Evolutionary conservation across 768 basidiomycete species (phyloP).

Genomic region (Lepiota venenata): DNA sequence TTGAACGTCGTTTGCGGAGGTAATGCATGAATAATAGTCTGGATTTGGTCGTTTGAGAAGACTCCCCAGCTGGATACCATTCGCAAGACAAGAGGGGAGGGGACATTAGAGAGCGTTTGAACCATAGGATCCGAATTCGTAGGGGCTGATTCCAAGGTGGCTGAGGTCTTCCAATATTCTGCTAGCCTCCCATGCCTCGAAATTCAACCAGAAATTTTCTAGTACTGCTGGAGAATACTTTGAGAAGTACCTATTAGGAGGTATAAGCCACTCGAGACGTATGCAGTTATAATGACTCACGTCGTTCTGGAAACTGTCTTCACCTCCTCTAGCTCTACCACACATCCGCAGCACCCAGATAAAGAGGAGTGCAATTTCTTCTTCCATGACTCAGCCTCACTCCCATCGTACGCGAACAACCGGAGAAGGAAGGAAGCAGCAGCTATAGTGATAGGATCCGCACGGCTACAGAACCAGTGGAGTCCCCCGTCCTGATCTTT

Average conservation of each 20-base stretch:
- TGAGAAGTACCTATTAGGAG: constrained; percentile 61
- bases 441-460: constrained; percentile 50
- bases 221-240: constrained; percentile 53
- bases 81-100: constrained; percentile 56
- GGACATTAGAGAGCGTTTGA: constrained; percentile 35
- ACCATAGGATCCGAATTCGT: constrained; percentile 14
- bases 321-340: constrained; percentile 57
- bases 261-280: constrained; percentile 7
- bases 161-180: constrained; percentile 48
- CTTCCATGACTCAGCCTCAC: constrained; percentile 63
- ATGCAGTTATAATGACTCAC: constrained; percentile 46
- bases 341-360: constrained; percentile 65
- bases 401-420: constrained; percentile 71
- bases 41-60: constrained; percentile 47
- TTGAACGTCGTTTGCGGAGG: constrained; percentile 33
- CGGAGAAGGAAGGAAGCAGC: constrained; percentile 82
- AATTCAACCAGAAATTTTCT: constrained; percentile 53
- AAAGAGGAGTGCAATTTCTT: constrained; percentile 52
- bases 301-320: constrained; percentile 64
- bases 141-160: constrained; percentile 22
- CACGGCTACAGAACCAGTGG: constrained; percentile 84
- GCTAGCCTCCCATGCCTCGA: constrained; percentile 65
- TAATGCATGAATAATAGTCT: constrained; percentile 33
- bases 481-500: constrained; percentile 34
- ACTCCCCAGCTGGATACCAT: constrained; percentile 60